Percentiles rank a stretch among this genome's conserved stretches.
Conservation (phyloP, 1,284 basidiomycete genomes). For the Termitomyces sp. region DNA sequence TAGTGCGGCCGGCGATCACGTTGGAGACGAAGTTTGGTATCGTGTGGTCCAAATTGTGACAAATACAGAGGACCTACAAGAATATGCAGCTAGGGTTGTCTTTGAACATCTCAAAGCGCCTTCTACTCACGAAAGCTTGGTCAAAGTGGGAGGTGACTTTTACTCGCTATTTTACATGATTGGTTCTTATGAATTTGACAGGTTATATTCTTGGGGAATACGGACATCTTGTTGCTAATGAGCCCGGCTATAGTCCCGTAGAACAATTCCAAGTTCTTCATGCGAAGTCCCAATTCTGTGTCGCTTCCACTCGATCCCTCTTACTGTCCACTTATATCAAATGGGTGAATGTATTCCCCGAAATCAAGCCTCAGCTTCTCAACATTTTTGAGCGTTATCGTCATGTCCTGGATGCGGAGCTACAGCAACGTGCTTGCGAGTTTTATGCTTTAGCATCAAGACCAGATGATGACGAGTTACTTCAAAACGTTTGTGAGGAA, state of each 20-base stretch:
- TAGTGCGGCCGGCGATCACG: conserved; percentile 94
- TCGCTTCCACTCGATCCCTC: conserved; percentile 87
- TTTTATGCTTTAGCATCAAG: conserved; percentile 83
- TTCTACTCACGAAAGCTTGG: conserved; percentile 93
- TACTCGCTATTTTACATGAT: not conserved
- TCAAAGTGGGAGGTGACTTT: conserved; percentile 86
- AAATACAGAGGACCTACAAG: conserved; percentile 95
- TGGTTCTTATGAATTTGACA: conserved; percentile 23
- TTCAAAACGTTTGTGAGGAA: conserved; percentile 96
- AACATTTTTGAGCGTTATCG: conserved; percentile 98
- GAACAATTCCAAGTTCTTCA: conserved; percentile 96
- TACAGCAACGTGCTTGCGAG: conserved; percentile 98
- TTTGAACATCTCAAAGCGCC: conserved; percentile 87
- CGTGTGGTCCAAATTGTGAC: conserved; percentile 98
- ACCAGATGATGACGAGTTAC: conserved; percentile 83
- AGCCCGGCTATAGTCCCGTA: conserved; percentile 86
- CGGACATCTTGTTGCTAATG: conserved; percentile 95
- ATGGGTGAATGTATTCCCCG: conserved; percentile 99
- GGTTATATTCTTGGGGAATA: conserved; percentile 97
- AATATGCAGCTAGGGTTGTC: conserved; percentile 93
- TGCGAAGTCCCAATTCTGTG: conserved; percentile 93
- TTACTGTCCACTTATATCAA: conserved; percentile 98
- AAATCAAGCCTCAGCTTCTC: conserved; percentile 91
- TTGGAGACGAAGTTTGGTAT: conserved; percentile 99
- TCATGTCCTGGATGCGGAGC: conserved; percentile 95